Evolutionary conservation across 192 early-diverging fungal species (phyloP), one percentile per base, ranked within the genome.

Genomic region (Podila horticola): DNA sequence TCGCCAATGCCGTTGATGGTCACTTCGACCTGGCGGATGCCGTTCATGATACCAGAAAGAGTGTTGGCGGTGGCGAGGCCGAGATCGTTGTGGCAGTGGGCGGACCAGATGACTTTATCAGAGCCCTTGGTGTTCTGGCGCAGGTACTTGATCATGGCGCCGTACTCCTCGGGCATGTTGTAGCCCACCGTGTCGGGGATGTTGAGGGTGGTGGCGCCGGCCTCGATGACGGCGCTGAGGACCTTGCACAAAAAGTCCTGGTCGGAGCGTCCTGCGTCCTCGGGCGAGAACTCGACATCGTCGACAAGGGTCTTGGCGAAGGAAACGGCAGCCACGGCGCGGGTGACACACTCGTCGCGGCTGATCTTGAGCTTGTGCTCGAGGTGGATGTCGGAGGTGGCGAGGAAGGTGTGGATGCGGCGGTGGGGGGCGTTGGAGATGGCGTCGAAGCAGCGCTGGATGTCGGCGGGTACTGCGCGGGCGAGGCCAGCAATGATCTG

Each of bases 161-260:
- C 97, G 81, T 95, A 97, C 84, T 99, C 93, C 57, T 92, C 88
- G 9, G 97, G 97, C 24, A 88, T 94, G 76, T 94, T 97, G 87
- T 98, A 98, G 0, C 97, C 97, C 29, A 99, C 97, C 0, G 97
- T 99, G 75, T 99, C 97, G n/a, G 97, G 96, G 66, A 99, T 97
- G 82, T 99, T 99, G 61, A 99, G 83, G 8, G 97, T 99, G 2
- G 94, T 95, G 17, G 96, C 97, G 45, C 97, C 97, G 13, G 96
- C 96, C 69, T 89, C 87, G 67, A 96, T 94, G 38, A 97, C 95
- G 45, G 89, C 89, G 5, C 85, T 89, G 26, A 99, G 84, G 15
- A 97, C 93, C 71, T 90, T 70, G 84, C 93, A 94, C 79, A 99
- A 79, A 73, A 99, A 99, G 29, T 91, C 94, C n/a, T 82, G 89